Evolutionary conservation across 139 green algal genomes (phyloP).

Genomic region (Picochlorum sp.): DNA sequence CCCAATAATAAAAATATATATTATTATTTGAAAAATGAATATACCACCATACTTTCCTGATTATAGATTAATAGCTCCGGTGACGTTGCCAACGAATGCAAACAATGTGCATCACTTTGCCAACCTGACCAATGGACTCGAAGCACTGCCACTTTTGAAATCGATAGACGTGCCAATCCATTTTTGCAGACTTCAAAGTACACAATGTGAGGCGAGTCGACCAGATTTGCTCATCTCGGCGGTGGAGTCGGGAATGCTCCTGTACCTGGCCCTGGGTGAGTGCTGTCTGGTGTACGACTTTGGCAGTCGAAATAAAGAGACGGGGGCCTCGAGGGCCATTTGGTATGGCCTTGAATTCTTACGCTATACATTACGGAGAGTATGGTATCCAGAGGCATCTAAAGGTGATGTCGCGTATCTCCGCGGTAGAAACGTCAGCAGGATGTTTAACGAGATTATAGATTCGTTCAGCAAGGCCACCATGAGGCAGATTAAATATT

Average conservation of each 20-base stretch:
- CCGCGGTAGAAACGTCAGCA: not conserved
- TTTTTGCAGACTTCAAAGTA: constrained; percentile 51
- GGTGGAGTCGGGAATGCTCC: constrained; percentile 47
- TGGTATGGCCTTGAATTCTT: constrained; percentile 66
- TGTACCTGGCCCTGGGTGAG: constrained; percentile 50
- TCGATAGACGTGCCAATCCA: constrained; percentile 10
- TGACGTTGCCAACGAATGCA: not conserved
- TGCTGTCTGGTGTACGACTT: constrained; percentile 54
- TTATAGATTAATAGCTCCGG: not conserved
- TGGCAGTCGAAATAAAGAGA: constrained; percentile 40
- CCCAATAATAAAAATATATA: too few species aligned
- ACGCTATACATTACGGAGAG: constrained; percentile 14
- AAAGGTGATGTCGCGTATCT: constrained; percentile 10
- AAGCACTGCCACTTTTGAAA: constrained; percentile 44
- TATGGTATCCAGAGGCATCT: constrained; percentile 6
- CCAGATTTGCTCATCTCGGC: constrained; percentile 47
- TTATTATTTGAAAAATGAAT: too few species aligned
- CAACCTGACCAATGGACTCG: constrained; percentile 63
- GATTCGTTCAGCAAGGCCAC: not conserved
- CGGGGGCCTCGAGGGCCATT: constrained; percentile 45
- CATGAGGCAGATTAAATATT: constrained; percentile 6
- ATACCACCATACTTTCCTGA: not conserved
- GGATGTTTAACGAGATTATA: constrained; percentile 10
- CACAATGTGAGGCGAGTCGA: constrained; percentile 54
- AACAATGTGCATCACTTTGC: constrained; percentile 39